Conservation (phyloP, 257 asterid genomes). For the Gentiana macrophylla region DNA sequence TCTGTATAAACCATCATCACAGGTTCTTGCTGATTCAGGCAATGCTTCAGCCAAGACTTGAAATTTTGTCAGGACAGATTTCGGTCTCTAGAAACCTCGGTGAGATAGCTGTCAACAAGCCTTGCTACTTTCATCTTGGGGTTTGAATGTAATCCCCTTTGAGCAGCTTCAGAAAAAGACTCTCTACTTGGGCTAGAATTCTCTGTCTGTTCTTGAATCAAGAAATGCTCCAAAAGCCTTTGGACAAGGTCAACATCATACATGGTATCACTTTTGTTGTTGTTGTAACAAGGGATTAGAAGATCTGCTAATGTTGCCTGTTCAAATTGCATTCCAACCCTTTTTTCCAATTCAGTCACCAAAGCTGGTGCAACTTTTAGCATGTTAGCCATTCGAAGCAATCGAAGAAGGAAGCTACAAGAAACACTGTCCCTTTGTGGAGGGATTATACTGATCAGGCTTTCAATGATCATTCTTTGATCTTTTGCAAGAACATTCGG, state of each 20-base stretch:
- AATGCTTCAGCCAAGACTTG: conserved; percentile 89
- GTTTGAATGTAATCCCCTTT: conserved; percentile 36
- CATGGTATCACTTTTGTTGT: conserved; percentile 39
- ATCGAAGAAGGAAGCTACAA: conserved; percentile 74
- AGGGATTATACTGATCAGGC: conserved; percentile 87
- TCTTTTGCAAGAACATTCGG: conserved; percentile 54
- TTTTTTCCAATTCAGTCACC: conserved; percentile 81
- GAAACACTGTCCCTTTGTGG: conserved; percentile 79
- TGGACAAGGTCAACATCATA: conserved; percentile 86
- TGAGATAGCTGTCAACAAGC: conserved; percentile 86
- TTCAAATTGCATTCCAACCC: conserved; percentile 93
- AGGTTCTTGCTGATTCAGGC: conserved; percentile 81
- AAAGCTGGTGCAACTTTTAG: conserved; percentile 81
- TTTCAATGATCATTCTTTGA: conserved; percentile 75
- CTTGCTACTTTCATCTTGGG: conserved; percentile 87
- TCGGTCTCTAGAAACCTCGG: conserved; percentile 86
- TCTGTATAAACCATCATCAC: conserved; percentile 81
- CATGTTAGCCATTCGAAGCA: conserved; percentile 71
- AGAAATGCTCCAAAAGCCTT: conserved; percentile 87
- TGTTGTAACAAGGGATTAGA: conserved; percentile 52
- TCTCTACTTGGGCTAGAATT: conserved; percentile 53
- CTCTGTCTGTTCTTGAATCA: conserved; percentile 80
- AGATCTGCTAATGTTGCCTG: conserved; percentile 76
- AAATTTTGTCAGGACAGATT: conserved; percentile 65
- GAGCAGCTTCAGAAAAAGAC: conserved; percentile 35